Evolutionary conservation across 2,329 filamentous ascomycete species (phyloP).

Genomic region (Phialemoniopsis sp.): DNA sequence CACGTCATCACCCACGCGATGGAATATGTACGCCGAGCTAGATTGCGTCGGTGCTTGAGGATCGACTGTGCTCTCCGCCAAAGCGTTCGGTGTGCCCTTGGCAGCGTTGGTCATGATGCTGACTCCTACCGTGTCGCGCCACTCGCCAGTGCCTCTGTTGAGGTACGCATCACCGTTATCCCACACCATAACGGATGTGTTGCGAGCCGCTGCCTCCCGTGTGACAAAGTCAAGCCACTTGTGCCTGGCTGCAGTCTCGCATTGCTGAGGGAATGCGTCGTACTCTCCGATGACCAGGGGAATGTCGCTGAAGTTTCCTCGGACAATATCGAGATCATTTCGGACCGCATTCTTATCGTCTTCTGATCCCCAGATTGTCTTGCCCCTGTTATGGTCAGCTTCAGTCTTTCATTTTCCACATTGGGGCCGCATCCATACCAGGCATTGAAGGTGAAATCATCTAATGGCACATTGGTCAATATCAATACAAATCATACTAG

Average conservation of each 20-base stretch:
- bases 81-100: conserved; percentile 35
- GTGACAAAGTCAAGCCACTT: conserved; percentile 52
- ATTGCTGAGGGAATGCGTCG: conserved; percentile 41
- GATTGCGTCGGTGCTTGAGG: conserved; percentile 34
- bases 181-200: conserved; percentile 50
- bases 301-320: conserved; percentile 49
- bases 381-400: conserved; percentile 36
- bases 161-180: conserved; percentile 56
- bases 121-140: conserved; percentile 45
- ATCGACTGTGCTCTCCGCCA: conserved; percentile 49
- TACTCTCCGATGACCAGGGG: conserved; percentile 57
- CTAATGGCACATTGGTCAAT: conserved; percentile 2
- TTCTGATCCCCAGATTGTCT: conserved; percentile 55
- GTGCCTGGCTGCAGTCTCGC: conserved; percentile 53
- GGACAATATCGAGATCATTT: conserved; percentile 44
- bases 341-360: conserved; percentile 44
- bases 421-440: conserved; percentile 20
- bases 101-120: conserved; percentile 41
- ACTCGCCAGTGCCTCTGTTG: conserved; percentile 40
- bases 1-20: conserved; percentile 39
- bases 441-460: conserved; percentile 40
- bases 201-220: conserved; percentile 41
- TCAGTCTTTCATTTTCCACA: too few species aligned
- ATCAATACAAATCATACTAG: background rate
- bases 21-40: conserved; percentile 51